These are phyloP conservation scores for Westerdykella ornata DNA, from an alignment of 2,329 filamentous ascomycete genomes.

Conservation along the genomic window DNA sequence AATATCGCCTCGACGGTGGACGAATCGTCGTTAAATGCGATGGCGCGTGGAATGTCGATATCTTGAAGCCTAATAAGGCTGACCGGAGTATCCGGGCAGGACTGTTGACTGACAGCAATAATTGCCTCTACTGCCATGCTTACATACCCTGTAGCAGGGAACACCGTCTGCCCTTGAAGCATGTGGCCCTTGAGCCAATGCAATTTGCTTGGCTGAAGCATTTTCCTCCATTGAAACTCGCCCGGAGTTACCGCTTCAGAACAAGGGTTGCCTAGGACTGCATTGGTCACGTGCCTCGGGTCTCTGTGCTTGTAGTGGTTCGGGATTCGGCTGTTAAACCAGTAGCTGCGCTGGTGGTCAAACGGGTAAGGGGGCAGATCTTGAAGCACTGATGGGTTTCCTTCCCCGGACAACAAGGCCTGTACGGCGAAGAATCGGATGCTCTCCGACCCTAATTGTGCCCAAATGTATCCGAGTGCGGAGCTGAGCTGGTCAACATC, in stretches of 20 bases:
- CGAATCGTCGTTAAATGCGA: slow-evolving; percentile 5
- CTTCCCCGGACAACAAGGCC: too few species aligned
- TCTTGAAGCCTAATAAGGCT: slow-evolving; percentile 4
- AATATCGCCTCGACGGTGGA: slow-evolving; percentile 1
- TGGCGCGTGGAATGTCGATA: slow-evolving; percentile 2
- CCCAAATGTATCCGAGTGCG: slow-evolving; percentile 12
- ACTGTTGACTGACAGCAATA: background rate
- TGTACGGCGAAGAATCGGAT: too few species aligned
- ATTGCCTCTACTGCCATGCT: slow-evolving; percentile 28
- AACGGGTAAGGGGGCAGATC: slow-evolving; percentile 24
- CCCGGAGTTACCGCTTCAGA: background rate
- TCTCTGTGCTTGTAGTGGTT: too few species aligned
- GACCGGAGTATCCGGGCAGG: slow-evolving; percentile 2
- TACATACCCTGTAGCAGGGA: slow-evolving; percentile 42
- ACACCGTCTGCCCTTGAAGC: slow-evolving; percentile 29
- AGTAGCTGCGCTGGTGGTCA: slow-evolving; percentile 15
- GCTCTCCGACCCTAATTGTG: slow-evolving; percentile 1
- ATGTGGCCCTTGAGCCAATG: slow-evolving; percentile 9
- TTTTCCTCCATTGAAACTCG: slow-evolving; percentile 8
- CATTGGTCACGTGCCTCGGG: too few species aligned
- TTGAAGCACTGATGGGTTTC: too few species aligned
- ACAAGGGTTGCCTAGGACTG: slow-evolving; percentile 4
- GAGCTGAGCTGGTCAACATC: slow-evolving; percentile 18
- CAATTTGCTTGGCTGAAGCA: slow-evolving; percentile 5
- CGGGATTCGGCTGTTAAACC: too few species aligned